A percentile compares a stretch with the other conserved stretches of the same genome.
These are phyloP conservation scores for Talaromyces sp. DNA, from an alignment of 2,329 filamentous ascomycete species.

Conservation along the genomic window DNA sequence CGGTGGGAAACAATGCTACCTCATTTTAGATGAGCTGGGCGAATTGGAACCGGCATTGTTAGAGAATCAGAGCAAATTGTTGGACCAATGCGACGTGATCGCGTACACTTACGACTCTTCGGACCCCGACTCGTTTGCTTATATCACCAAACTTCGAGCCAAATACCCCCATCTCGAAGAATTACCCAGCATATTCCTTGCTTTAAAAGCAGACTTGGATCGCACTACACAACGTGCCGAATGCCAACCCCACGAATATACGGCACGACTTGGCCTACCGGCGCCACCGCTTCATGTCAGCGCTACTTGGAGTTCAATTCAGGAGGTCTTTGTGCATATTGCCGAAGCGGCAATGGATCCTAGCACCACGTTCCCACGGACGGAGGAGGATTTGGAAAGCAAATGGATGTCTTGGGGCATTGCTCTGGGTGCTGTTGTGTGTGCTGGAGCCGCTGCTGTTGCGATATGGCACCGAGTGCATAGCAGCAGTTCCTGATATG, in stretches of 20 bases:
- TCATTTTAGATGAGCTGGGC: conserved; percentile 92
- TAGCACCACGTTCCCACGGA: conserved; percentile 82
- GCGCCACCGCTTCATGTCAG: conserved; percentile 85
- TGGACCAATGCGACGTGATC: conserved; percentile 89
- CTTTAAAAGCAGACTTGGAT: conserved; percentile 91
- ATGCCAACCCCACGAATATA: conserved; percentile 88
- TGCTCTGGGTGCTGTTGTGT: conserved; percentile 69
- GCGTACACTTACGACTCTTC: conserved; percentile 97
- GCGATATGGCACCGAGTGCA: conserved; percentile 59
- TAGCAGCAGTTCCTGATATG: conserved; percentile 30
- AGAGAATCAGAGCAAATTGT: conserved; percentile 77
- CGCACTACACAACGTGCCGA: conserved; percentile 95
- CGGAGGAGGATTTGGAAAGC: conserved; percentile 72
- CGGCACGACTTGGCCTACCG: conserved; percentile 78
- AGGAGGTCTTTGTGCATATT: conserved; percentile 86
- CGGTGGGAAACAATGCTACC: conserved; percentile 93
- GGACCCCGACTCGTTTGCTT: conserved; percentile 91
- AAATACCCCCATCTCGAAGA: conserved; percentile 81
- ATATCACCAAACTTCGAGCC: conserved; percentile 77
- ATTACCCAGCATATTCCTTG: conserved; percentile 88
- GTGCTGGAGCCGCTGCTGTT: conserved; percentile 57
- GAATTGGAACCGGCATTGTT: conserved; percentile 93
- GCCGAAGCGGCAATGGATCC: conserved; percentile 92
- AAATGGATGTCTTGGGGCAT: conserved; percentile 86
- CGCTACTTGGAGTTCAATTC: conserved; percentile 89